Evolutionary conservation across 2,329 filamentous ascomycete species (phyloP).

Genomic region (Polytolypa hystricis): DNA sequence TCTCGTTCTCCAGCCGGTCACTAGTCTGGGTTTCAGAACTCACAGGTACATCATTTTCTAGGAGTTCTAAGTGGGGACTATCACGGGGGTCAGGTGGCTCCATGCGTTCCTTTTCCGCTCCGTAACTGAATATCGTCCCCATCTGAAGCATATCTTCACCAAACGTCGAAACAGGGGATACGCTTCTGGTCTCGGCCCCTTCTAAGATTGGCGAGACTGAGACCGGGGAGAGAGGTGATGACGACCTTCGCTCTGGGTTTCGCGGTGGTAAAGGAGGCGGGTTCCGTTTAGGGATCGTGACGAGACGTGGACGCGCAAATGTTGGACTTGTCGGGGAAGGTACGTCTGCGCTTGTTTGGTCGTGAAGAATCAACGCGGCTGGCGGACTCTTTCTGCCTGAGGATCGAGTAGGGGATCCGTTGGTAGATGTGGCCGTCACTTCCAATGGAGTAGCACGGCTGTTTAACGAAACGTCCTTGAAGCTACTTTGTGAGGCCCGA

Average conservation of each 20-base stretch:
- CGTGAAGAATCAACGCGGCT: constrained; percentile 11
- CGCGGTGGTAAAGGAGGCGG: constrained; percentile 62
- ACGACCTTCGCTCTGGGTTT: constrained; percentile 43
- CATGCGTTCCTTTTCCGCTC: constrained; percentile 22
- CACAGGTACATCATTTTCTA: background rate
- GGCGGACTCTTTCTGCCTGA: background rate
- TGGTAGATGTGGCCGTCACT: background rate
- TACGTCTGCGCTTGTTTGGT: constrained; percentile 45
- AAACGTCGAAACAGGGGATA: constrained; percentile 9
- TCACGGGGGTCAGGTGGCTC: constrained; percentile 37
- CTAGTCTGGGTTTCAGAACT: background rate
- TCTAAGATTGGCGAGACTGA: too few species aligned
- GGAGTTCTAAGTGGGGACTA: too few species aligned
- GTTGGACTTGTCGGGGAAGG: constrained; percentile 53
- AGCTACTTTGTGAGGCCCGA: constrained; percentile 6
- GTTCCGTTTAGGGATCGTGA: constrained; percentile 71
- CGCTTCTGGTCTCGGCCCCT: background rate
- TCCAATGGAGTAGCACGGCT: background rate
- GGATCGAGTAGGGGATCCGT: background rate
- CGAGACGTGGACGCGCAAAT: constrained; percentile 65
- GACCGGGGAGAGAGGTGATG: constrained; percentile 1
- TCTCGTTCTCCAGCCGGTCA: too few species aligned
- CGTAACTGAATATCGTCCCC: constrained; percentile 11
- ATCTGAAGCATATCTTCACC: constrained; percentile 12
- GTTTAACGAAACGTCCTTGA: constrained; percentile 1